phyloP scores from a whole-genome alignment of 1,284 basidiomycete species.

The Exobasidium rhododendri region DNA sequence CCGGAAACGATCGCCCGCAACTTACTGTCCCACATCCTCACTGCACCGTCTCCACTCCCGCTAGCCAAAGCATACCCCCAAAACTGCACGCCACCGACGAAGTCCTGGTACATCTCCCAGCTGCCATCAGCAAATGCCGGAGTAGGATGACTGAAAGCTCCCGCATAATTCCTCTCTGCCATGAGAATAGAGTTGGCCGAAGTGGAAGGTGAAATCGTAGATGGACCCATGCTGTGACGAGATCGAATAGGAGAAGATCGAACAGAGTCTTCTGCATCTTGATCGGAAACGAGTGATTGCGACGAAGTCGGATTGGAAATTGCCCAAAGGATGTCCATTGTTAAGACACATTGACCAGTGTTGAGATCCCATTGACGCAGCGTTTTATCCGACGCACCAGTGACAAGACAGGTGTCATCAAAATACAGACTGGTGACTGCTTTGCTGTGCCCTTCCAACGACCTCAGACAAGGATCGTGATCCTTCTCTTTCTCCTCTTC shows the following conservation, averaged over 20 bases:
- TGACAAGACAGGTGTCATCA: slow-evolving; percentile 89
- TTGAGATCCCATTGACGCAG: slow-evolving; percentile 95
- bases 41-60: slow-evolving; percentile 92
- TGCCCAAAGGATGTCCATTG: slow-evolving; percentile 99
- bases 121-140: slow-evolving; percentile 84
- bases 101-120: slow-evolving; percentile 93
- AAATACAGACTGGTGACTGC: slow-evolving; percentile 90
- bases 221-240: background rate
- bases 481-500: slow-evolving; percentile 47
- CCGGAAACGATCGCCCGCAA: no score
- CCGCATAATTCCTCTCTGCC: slow-evolving; percentile 55
- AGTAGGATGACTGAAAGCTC: slow-evolving; percentile 65
- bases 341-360: slow-evolving; percentile 94
- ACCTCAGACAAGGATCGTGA: slow-evolving; percentile 65
- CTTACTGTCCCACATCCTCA: slow-evolving; percentile 91
- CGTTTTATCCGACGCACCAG: slow-evolving; percentile 96
- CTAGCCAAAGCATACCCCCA: slow-evolving; percentile 98
- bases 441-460: slow-evolving; percentile 86
- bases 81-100: slow-evolving; percentile 94
- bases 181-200: background rate
- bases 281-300: slow-evolving; percentile 53
- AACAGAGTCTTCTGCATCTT: background rate
- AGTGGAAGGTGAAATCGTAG: background rate
- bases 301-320: slow-evolving; percentile 82
- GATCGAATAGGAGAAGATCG: background rate